Conservation (phyloP, 345 rosid genomes). For the Eutrema japonicum region DNA sequence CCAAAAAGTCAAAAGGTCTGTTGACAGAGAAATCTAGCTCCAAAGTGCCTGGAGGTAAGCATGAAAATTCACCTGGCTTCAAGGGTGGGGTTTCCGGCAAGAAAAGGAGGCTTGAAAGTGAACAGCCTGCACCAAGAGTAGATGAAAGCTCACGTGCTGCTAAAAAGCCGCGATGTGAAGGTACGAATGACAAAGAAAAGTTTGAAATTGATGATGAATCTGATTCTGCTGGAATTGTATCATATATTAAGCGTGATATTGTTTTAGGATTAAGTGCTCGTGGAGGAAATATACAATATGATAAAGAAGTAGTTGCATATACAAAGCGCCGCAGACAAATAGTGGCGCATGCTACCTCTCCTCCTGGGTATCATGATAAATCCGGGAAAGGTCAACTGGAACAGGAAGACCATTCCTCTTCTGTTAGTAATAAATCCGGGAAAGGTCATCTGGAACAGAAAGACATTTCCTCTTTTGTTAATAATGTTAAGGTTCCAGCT, state of each 20-base stretch:
- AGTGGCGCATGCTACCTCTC: slow-evolving; percentile 59
- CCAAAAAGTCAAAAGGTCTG: slow-evolving; percentile 48
- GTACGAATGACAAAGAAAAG: slow-evolving; percentile 41
- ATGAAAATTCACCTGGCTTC: slow-evolving; percentile 34
- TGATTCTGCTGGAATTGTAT: slow-evolving; percentile 34
- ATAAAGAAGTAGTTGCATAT: slow-evolving; percentile 68
- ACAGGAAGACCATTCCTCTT: slow-evolving; percentile 47
- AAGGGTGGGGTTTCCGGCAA: slow-evolving; percentile 47
- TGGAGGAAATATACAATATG: slow-evolving; percentile 48
- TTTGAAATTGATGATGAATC: slow-evolving; percentile 41
- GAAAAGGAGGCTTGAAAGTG: slow-evolving; percentile 56
- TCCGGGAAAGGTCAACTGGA: slow-evolving; percentile 36
- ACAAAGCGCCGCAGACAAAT: slow-evolving; percentile 65
- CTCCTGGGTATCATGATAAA: slow-evolving; percentile 55
- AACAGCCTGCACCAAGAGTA: slow-evolving; percentile 43
- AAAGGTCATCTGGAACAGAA: slow-evolving; percentile 53
- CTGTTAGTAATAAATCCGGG: slow-evolving; percentile 48
- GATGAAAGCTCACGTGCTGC: slow-evolving; percentile 52
- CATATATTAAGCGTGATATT: slow-evolving; percentile 45
- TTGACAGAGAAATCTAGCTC: slow-evolving; percentile 44
- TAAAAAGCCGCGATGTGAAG: slow-evolving; percentile 59
- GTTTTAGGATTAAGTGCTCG: slow-evolving; percentile 55
- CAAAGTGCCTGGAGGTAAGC: slow-evolving; percentile 45
- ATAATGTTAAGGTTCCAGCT: slow-evolving; percentile 45
- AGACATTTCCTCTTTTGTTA: slow-evolving; percentile 43